phyloP scores from a whole-genome alignment of 192 early-diverging fungal genomes.

The Coemansia sp. region DNA sequence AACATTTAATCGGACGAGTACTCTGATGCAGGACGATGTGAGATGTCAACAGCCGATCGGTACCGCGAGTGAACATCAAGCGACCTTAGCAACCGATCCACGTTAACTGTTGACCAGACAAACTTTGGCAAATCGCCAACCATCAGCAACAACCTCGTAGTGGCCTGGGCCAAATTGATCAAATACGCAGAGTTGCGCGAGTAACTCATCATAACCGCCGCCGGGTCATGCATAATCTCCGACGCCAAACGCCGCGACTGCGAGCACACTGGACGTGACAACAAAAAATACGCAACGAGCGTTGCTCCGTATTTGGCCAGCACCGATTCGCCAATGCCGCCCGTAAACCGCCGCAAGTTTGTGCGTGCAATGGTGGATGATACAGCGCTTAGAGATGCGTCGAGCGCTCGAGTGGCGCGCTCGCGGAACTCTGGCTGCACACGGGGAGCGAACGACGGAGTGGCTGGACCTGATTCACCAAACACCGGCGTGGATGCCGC shows the following conservation, averaged over 20 bases:
- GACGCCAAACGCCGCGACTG: slow-evolving; percentile 32
- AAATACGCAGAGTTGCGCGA: slow-evolving; percentile 74
- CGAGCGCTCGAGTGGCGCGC: slow-evolving; percentile 33
- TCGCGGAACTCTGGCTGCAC: slow-evolving; percentile 41
- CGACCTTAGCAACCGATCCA: slow-evolving; percentile 43
- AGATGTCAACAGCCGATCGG: slow-evolving; percentile 22
- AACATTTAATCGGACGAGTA: slow-evolving; percentile 29
- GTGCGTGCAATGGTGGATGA: slow-evolving; percentile 33
- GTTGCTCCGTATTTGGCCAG: slow-evolving; percentile 95
- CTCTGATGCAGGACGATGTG: not conserved
- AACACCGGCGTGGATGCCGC: slow-evolving; percentile 39
- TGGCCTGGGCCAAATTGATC: slow-evolving; percentile 75
- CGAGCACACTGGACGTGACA: slow-evolving; percentile 80
- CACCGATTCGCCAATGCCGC: slow-evolving; percentile 66
- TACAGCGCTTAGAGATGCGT: slow-evolving; percentile 28
- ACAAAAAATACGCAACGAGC: slow-evolving; percentile 72
- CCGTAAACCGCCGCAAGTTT: slow-evolving; percentile 50
- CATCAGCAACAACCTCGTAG: slow-evolving; percentile 80
- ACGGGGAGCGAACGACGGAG: slow-evolving; percentile 33
- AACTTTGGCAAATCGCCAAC: slow-evolving; percentile 92
- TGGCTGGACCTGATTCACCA: slow-evolving; percentile 13
- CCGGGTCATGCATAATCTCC: slow-evolving; percentile 45
- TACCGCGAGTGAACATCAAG: slow-evolving; percentile 50
- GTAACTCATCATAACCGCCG: slow-evolving; percentile 63
- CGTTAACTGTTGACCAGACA: slow-evolving; percentile 82